Base-by-base conservation (phyloP, 2,329 filamentous ascomycete genomes). In the Neurospora sp. region DNA sequence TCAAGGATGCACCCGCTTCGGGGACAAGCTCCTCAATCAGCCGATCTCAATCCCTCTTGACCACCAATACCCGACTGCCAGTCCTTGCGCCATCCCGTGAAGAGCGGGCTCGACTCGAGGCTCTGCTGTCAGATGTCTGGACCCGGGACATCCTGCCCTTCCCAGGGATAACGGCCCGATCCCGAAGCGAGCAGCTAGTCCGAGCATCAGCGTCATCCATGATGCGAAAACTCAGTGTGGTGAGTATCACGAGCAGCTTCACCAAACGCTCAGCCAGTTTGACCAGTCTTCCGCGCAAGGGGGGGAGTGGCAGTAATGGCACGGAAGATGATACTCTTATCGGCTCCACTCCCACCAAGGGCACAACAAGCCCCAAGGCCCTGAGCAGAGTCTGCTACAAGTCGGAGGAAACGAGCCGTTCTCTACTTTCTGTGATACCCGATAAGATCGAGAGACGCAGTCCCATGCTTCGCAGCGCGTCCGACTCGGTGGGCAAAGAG, bases 141-240 rank as follows among this genome's bases (percentile, higher is more conserved):
- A 96, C 91, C 15, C 89, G 89, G 67, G 91, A 96, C 69, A 80
- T 88, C 19, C 81, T 97, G 57, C 93, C 93, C 0, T 96, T 91
- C 77, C 93, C 94, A 17, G 93, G 93, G 1, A 94, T 97, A 87
- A 87, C 86, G 39, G 83, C 79, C 80, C 79, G 89, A 81, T 79
- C 87, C 78, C 79, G 88, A 82, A 81, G 91, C 75, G 88, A 97
- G 75, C 88, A 91, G 76, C 82, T 92, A 3, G 89, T 96, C 66
- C 86, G 91, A 67, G 88, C 87, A 52, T 93, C 91, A n/a, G 92
- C 93, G 12, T 93, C 92, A 41, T 92, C 92, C 0, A 88, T 97
- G 77, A 97, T 97, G 82, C 87, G 93, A 68, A 96, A 94, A 78
- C 85, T 97, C 72, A 97, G 92, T 79, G 90, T 92, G 76, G 90